Conservation (phyloP, 129 eudicot genomes). For the Ambrosia artemisiifolia region DNA sequence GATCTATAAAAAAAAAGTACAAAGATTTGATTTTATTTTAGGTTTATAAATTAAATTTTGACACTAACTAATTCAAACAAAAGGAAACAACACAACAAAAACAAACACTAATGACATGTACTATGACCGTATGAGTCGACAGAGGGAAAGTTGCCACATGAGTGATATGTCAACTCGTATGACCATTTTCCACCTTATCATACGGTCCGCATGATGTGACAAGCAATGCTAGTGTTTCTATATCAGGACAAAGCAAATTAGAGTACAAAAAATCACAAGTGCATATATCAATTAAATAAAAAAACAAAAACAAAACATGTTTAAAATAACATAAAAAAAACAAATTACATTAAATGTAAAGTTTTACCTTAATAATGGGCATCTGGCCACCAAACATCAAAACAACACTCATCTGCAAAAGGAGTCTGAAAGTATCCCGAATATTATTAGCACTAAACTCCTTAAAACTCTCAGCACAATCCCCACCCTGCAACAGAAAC, state of each 20-base stretch:
- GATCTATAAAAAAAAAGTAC: background rate
- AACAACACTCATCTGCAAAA: constrained; percentile 67
- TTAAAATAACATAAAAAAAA: background rate
- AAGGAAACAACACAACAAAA: background rate
- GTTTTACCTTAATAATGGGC: constrained; percentile 67
- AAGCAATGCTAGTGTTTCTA: no score
- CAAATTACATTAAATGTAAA: no score
- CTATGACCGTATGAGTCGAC: no score
- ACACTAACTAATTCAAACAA: background rate
- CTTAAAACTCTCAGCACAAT: constrained; percentile 68
- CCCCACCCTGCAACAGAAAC: constrained; percentile 59
- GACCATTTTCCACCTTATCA: no score
- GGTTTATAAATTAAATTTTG: background rate
- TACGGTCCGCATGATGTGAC: no score
- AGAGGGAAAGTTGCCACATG: no score
- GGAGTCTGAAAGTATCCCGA: constrained; percentile 55
- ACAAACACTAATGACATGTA: background rate
- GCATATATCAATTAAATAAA: no score
- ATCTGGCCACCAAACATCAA: constrained; percentile 68
- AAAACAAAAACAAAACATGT: no score
- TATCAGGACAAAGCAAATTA: no score
- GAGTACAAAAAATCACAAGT: no score
- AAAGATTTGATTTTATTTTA: no score
- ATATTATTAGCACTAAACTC: constrained; percentile 67
- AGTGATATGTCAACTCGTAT: no score